Conservation (phyloP, 176 grass and related monocot species). For the Oryza meyeriana region DNA sequence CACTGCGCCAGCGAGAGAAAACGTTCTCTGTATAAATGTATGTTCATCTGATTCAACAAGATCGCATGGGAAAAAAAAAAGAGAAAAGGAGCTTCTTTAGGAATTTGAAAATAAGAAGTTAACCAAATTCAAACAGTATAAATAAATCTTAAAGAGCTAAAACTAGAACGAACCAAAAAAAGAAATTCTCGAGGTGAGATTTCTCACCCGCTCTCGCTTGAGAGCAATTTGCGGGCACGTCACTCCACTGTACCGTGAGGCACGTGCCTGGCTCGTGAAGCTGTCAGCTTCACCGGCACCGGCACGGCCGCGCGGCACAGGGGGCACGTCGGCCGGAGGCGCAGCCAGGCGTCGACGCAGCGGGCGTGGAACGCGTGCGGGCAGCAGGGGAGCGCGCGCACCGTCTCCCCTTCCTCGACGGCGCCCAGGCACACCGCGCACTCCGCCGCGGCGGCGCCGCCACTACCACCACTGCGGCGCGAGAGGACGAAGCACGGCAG, state of each 20-base stretch:
- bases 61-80: too few relatives aligned
- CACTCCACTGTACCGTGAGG: too few relatives aligned
- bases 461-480: background rate
- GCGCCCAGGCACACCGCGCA: slow-evolving; percentile 47
- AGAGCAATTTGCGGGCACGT: background rate
- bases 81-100: too few relatives aligned
- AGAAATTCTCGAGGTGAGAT: background rate
- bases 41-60: background rate
- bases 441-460: background rate
- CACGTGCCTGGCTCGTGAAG: background rate
- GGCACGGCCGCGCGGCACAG: slow-evolving; percentile 30
- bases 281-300: background rate
- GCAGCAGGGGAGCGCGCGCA: slow-evolving; percentile 44
- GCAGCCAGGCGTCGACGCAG: slow-evolving; percentile 59
- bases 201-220: background rate
- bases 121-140: too few relatives aligned
- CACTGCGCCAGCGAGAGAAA: too few relatives aligned
- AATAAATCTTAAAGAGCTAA: background rate
- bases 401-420: slow-evolving; percentile 32
- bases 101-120: too few relatives aligned
- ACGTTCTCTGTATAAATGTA: background rate
- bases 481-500: slow-evolving; percentile 26
- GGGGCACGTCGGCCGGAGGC: slow-evolving; percentile 41
- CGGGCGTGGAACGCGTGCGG: slow-evolving; percentile 49
- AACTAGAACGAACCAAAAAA: background rate